Evolutionary conservation across 805 yeast species (phyloP).

Genomic region (Yarrowia sp.): DNA sequence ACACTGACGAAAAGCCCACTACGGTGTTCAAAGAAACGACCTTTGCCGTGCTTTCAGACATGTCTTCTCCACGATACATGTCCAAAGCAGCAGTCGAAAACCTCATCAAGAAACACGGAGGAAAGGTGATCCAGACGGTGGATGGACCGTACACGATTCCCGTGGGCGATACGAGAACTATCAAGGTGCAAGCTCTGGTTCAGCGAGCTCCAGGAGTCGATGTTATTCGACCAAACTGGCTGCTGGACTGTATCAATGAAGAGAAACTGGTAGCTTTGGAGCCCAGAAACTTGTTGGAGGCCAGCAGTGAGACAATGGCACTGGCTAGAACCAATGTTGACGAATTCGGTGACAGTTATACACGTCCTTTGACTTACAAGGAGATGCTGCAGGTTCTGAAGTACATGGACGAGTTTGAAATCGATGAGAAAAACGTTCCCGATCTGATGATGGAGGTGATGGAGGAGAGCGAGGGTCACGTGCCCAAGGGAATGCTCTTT

Average conservation of each 20-base stretch:
- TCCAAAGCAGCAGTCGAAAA: conserved; percentile 43
- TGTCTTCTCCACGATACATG: conserved; percentile 43
- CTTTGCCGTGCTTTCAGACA: conserved; percentile 47
- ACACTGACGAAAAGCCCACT: conserved; percentile 29
- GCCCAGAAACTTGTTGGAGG: conserved; percentile 51
- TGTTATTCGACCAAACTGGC: conserved; percentile 73
- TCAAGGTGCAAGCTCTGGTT: conserved; percentile 52
- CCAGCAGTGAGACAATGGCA: conserved; percentile 43
- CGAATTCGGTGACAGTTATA: conserved; percentile 67
- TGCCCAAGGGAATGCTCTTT: conserved; percentile 18
- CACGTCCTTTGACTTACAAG: conserved; percentile 8
- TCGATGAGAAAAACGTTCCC: background rate
- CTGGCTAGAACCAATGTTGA: conserved; percentile 57
- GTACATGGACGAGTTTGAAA: conserved; percentile 14
- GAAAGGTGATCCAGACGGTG: conserved; percentile 43
- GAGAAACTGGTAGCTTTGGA: conserved; percentile 60
- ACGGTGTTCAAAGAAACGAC: conserved; percentile 42
- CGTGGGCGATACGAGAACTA: conserved; percentile 45
- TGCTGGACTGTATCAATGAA: conserved; percentile 65
- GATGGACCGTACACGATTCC: conserved; percentile 38
- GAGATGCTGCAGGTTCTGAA: conserved; percentile 4
- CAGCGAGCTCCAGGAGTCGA: conserved; percentile 58
- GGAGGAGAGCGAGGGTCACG: background rate
- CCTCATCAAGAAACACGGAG: conserved; percentile 47
- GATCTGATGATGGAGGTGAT: conserved; percentile 3